Base-by-base conservation (phyloP, 495 filamentous ascomycete genomes). In the Penicillium herquei region DNA sequence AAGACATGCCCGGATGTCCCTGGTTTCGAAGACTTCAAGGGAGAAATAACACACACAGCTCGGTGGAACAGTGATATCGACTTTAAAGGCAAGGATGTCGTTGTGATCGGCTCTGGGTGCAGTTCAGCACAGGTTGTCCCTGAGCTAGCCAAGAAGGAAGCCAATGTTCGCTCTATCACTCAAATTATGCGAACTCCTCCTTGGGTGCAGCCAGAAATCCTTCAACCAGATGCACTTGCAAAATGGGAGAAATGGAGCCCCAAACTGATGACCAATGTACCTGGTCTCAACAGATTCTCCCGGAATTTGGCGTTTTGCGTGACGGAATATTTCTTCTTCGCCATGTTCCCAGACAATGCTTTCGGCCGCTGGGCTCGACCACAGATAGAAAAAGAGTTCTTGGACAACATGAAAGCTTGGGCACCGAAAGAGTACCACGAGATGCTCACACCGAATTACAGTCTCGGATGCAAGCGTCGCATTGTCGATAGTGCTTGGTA, bases 161-260 rank as follows among this genome's bases (percentile, higher is more conserved):
- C 65, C 57, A 72, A 74, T 26, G 81, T 76, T 32, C 84, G 79
- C 61, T 84, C 80, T 8, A 75, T 87, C 6, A 84, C 81, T 1
- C 84, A 87, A 46, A 49, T 87, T 30, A 85, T 87, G 79, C 65
- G 85, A 8, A 80, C 79, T 21, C 81, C 85, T 16, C 85, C 84
- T 7, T 87, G 85, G 85, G 75, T 87, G 0, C 70, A 64, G 49
- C 65, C 65, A 7, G 65, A 68, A 37, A 16, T 60, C 1, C 21
- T 68, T 3, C 31, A 57, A 10, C 56, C 63, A 5, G 10, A 41
- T 1, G 17, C 41, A 6, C 60, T 68, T 16, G 52, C 31, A 0
- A n/a, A 30, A 13, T 84, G 70, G 67, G 70, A 75, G 50, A 77
- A 69, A 53, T 77, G 65, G 58, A 59, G 60, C 35, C 70, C 78